These are phyloP conservation scores for Phytophthora sojae DNA, from an alignment of 352 stramenopile species.

Conservation along the genomic window DNA sequence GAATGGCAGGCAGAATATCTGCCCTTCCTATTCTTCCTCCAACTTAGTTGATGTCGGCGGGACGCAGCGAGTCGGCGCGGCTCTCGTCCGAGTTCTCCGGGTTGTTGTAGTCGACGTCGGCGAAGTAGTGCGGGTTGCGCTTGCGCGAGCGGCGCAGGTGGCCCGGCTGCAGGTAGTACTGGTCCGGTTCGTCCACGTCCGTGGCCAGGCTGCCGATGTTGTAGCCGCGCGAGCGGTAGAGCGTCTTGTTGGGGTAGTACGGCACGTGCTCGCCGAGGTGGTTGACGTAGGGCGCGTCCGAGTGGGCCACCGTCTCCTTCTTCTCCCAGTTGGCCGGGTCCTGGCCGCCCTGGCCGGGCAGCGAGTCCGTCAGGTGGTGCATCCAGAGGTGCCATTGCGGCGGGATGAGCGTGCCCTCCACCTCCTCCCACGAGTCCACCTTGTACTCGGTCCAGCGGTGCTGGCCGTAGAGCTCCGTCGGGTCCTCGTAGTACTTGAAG, in stretches of 20 bases:
- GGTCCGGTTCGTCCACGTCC: slow-evolving; percentile 68
- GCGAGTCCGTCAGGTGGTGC: slow-evolving; percentile 80
- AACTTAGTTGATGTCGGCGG: slow-evolving; percentile 69
- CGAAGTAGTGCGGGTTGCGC: slow-evolving; percentile 66
- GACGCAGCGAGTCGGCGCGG: slow-evolving; percentile 62
- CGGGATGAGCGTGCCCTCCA: slow-evolving; percentile 79
- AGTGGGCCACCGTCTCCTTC: slow-evolving; percentile 53
- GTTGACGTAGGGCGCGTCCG: slow-evolving; percentile 74
- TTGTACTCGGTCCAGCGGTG: slow-evolving; percentile 89
- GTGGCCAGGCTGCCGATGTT: slow-evolving; percentile 76
- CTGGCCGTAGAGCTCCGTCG: slow-evolving; percentile 73
- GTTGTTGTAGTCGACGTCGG: slow-evolving; percentile 90
- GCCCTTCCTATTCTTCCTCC: neutral
- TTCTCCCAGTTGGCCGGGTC: slow-evolving; percentile 81
- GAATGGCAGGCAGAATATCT: neutral
- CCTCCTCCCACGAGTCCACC: slow-evolving; percentile 82
- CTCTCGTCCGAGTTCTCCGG: slow-evolving; percentile 48
- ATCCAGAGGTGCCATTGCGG: slow-evolving; percentile 90
- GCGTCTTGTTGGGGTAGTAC: slow-evolving; percentile 82
- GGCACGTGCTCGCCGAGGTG: slow-evolving; percentile 71
- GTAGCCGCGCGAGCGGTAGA: slow-evolving; percentile 84
- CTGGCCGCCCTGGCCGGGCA: slow-evolving; percentile 64
- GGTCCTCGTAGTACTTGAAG: slow-evolving; percentile 91
- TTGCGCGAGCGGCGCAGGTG: slow-evolving; percentile 78
- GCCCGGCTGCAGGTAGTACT: slow-evolving; percentile 85